Conservation (phyloP, 108 stramenopile species). For the Nitzschia inconspicua region DNA sequence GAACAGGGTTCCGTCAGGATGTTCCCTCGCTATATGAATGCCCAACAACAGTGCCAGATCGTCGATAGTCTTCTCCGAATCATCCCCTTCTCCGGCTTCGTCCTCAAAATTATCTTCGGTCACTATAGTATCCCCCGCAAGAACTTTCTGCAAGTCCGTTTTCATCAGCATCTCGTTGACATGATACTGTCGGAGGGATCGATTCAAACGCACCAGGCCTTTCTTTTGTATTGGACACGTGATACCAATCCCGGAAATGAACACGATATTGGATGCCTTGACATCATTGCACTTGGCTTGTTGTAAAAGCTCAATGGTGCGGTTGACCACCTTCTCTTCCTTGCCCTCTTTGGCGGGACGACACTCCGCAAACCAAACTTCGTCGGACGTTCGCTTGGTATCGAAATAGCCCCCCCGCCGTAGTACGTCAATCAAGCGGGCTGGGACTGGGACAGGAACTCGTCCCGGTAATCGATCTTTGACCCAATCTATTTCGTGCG, state of each 20-base stretch:
- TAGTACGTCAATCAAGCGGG: conserved; percentile 50
- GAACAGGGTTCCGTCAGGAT: conserved; percentile 56
- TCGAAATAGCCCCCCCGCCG: conserved; percentile 65
- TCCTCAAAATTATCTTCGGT: conserved; percentile 4
- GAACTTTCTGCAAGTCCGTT: conserved; percentile 30
- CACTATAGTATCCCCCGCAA: not conserved
- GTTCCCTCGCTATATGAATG: conserved; percentile 66
- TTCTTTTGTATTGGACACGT: conserved; percentile 30
- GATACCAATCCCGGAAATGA: conserved; percentile 28
- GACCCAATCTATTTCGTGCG: conserved; percentile 62
- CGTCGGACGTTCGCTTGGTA: conserved; percentile 36
- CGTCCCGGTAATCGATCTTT: conserved; percentile 42
- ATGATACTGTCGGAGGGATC: conserved; percentile 29
- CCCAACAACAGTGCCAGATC: conserved; percentile 43
- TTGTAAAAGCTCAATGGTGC: conserved; percentile 40
- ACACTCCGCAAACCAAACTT: conserved; percentile 40
- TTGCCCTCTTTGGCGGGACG: conserved; percentile 29
- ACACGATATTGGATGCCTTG: conserved; percentile 35
- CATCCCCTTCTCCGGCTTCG: not conserved
- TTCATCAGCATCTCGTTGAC: conserved; percentile 37
- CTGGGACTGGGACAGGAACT: conserved; percentile 58
- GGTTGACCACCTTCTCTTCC: conserved; percentile 33
- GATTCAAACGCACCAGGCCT: conserved; percentile 39
- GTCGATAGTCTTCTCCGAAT: not conserved
- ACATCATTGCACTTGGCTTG: conserved; percentile 59